Base-by-base conservation (phyloP, 306 rosid species). In the Fragaria nilgerrensis region DNA sequence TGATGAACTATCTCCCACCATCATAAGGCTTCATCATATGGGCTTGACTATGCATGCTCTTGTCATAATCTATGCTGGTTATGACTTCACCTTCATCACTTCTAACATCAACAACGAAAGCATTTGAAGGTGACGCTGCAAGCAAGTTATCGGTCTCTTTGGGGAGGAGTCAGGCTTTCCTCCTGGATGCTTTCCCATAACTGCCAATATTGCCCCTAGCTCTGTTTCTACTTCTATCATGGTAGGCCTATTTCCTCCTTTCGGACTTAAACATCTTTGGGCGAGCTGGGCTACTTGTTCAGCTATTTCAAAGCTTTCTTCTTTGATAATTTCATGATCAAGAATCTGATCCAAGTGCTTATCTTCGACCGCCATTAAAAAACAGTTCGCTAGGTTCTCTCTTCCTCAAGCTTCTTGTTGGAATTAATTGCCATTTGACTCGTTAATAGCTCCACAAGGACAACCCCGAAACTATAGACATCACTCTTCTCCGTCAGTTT, bases 391-490 rank as follows among this genome's bases (percentile, higher is more conserved):
- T 16, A 22, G 47, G 22, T 17, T 80, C n/a, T 68, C 19, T 66
- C 49, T 36, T 11, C 37, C 39, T 61, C 72, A 0, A 68, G 48
- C 65, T 22, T 6, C 2, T 4, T 36, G 27, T 19, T 47, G 4
- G 47, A 7, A 0, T 37, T 37, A 5, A 75, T 7, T 1, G 76
- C 73, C 1, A 4, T 13, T 74, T 61, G 63, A 17, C 84, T 70
- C 0, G 77, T 81, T 22, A 81, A 14, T 8, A 81, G 80, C 77
- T 81, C 84, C 2, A 62, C 75, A 4, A 81, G 47, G 17, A 81
- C 84, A 34, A 81, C 84, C 16, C 80, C 84, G 8, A 81, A 81
- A 23, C 84, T 81, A 7, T 75, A 81, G 20, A 52, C 59, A 20
- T 52, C 59, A 19, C 59, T 52, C 23, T 52, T 52, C 59, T 52